These are phyloP conservation scores for Dactylellina cionopaga DNA, from an alignment of 2,329 filamentous ascomycete genomes.

Conservation along the genomic window DNA sequence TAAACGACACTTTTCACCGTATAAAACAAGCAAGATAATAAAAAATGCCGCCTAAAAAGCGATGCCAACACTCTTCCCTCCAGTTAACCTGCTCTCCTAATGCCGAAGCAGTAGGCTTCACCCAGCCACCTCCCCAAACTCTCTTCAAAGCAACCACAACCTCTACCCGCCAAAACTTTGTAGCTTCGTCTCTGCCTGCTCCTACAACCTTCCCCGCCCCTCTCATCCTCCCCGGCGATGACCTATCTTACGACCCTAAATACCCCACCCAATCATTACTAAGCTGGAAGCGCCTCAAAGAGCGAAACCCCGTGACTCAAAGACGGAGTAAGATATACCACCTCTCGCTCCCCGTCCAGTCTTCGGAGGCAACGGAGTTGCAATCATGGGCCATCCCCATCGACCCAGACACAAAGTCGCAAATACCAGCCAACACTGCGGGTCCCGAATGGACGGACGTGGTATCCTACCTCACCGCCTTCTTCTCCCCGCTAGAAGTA, in stretches of 20 bases:
- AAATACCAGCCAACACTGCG: conserved; percentile 1
- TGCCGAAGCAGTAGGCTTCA: conserved; percentile 17
- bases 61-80: conserved; percentile 11
- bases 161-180: not conserved
- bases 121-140: not conserved
- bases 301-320: conserved; percentile 65
- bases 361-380: conserved; percentile 61
- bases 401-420: conserved; percentile 31
- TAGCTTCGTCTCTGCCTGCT: not conserved
- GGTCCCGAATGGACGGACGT: conserved; percentile 58
- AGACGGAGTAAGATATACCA: conserved; percentile 68
- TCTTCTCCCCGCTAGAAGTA: conserved; percentile 56
- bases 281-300: conserved; percentile 64
- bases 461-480: conserved; percentile 63
- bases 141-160: conserved; percentile 19
- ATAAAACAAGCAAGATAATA: conserved; percentile 4
- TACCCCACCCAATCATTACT: conserved; percentile 66
- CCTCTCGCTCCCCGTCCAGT: conserved; percentile 63
- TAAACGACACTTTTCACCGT: no score
- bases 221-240: conserved; percentile 70
- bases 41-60: conserved; percentile 21
- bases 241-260: conserved; percentile 67
- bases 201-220: conserved; percentile 68
- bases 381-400: conserved; percentile 62
- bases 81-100: conserved; percentile 15